These are phyloP conservation scores for Metschnikowia bowlesiae DNA, from an alignment of 805 yeast genomes.

Conservation along the genomic window DNA sequence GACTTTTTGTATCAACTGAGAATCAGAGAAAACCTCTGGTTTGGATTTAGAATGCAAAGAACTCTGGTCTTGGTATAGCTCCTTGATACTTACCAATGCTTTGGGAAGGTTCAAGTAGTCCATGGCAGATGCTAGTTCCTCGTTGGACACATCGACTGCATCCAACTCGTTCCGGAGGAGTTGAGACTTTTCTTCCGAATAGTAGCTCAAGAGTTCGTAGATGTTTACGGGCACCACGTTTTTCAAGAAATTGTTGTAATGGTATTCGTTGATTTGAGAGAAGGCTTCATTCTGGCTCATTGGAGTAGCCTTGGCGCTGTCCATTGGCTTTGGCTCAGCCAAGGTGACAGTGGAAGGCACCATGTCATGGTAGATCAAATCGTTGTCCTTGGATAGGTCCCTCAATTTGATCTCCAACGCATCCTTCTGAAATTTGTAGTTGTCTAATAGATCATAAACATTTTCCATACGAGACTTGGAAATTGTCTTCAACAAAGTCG, in stretches of 20 bases:
- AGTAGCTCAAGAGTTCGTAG: slow-evolving; percentile 80
- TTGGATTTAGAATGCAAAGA: neutral
- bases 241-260: slow-evolving; percentile 56
- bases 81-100: slow-evolving; percentile 52
- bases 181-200: slow-evolving; percentile 85
- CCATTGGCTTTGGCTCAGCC: slow-evolving; percentile 64
- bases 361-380: slow-evolving; percentile 77
- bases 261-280: slow-evolving; percentile 35
- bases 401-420: slow-evolving; percentile 33
- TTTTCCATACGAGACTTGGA: slow-evolving; percentile 22
- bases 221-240: slow-evolving; percentile 81
- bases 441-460: slow-evolving; percentile 37
- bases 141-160: slow-evolving; percentile 68
- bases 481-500: slow-evolving; percentile 14
- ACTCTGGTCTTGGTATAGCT: slow-evolving; percentile 21
- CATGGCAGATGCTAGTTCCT: slow-evolving; percentile 71
- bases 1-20: slow-evolving; percentile 9
- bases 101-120: slow-evolving; percentile 77
- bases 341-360: slow-evolving; percentile 61
- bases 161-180: slow-evolving; percentile 72
- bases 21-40: slow-evolving; percentile 3
- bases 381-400: slow-evolving; percentile 74
- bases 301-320: slow-evolving; percentile 59
- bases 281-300: slow-evolving; percentile 45
- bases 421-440: slow-evolving; percentile 39